Evolutionary conservation across 2,329 filamentous ascomycete genomes (phyloP).

Genomic region (Penicillium psychrosexuale): DNA sequence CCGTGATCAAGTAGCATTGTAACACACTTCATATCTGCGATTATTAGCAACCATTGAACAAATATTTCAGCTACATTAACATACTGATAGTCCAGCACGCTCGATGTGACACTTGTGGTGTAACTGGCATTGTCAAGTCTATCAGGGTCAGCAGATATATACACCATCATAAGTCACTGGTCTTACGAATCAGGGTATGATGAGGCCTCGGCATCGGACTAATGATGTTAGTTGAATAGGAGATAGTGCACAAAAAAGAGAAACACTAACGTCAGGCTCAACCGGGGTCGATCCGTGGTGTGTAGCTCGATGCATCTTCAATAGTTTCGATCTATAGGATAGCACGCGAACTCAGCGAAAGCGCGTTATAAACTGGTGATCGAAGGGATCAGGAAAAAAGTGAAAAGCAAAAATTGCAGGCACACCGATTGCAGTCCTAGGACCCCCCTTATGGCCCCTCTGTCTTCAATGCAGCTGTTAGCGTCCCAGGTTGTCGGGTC

Average conservation of each 20-base stretch:
- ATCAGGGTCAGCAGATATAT: conserved; percentile 7
- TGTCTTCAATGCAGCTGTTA: conserved; percentile 14
- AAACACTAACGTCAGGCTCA: conserved; percentile 28
- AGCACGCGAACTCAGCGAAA: neutral
- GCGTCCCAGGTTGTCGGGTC: conserved; percentile 17
- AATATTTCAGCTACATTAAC: neutral
- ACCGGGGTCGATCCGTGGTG: conserved; percentile 16
- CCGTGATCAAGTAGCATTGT: neutral
- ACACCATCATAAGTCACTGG: neutral
- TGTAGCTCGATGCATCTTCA: conserved; percentile 9
- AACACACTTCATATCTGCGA: conserved; percentile 32
- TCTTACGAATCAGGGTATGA: conserved; percentile 29
- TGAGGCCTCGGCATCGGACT: conserved; percentile 29
- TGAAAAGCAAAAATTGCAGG: conserved; percentile 3
- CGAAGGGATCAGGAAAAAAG: conserved; percentile 18
- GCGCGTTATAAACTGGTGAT: neutral
- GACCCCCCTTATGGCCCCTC: conserved; percentile 15
- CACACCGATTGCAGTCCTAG: conserved; percentile 22
- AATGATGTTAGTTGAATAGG: neutral
- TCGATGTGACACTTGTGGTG: conserved; percentile 33
- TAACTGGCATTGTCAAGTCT: conserved; percentile 29
- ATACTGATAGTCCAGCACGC: conserved; percentile 31
- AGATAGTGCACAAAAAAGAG: neutral
- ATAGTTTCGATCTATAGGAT: neutral
- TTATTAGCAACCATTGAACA: conserved; percentile 7